Evolutionary conservation across 2,329 filamentous ascomycete genomes (phyloP).

Genomic region (Exophiala bonariae): DNA sequence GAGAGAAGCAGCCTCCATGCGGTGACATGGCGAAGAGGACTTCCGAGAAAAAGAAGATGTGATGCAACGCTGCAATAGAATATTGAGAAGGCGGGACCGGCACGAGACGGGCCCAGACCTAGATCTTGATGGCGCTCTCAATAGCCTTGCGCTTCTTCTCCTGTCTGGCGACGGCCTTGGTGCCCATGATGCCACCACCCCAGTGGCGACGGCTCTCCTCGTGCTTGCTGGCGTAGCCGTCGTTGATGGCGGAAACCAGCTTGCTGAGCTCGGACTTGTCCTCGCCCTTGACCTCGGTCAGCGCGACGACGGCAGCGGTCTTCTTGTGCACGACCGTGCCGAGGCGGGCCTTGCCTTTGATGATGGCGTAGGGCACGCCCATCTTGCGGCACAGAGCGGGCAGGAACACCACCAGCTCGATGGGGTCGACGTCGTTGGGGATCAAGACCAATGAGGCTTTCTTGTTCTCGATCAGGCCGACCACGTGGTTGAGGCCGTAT

Average conservation of each 20-base stretch:
- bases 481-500: slow-evolving; percentile 99
- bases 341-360: slow-evolving; percentile 99
- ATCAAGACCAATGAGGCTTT: slow-evolving; percentile 98
- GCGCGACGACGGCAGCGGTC: slow-evolving; percentile 92
- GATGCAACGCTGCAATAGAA: too few relatives aligned
- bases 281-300: slow-evolving; percentile 96
- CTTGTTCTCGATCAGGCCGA: slow-evolving; percentile 98
- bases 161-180: slow-evolving; percentile 78
- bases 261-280: slow-evolving; percentile 98
- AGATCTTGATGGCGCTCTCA: slow-evolving; percentile 97
- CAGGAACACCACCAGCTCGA: slow-evolving; percentile 98
- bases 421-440: slow-evolving; percentile 99
- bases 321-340: slow-evolving; percentile 99
- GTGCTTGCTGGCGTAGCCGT: slow-evolving; percentile 94
- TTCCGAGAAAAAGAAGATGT: neutral
- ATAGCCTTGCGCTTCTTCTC: slow-evolving; percentile 93
- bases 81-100: too few relatives aligned
- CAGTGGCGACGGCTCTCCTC: slow-evolving; percentile 90
- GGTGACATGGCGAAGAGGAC: neutral
- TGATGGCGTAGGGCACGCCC: slow-evolving; percentile 98
- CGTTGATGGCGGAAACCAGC: slow-evolving; percentile 94
- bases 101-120: too few relatives aligned
- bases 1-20: neutral
- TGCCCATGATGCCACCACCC: slow-evolving; percentile 99
- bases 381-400: slow-evolving; percentile 99